Percentiles rank a stretch among this genome's conserved stretches.
Evolutionary conservation across 2,329 filamentous ascomycete species (phyloP).

Genomic region (Dothidotthia symphoricarpi): DNA sequence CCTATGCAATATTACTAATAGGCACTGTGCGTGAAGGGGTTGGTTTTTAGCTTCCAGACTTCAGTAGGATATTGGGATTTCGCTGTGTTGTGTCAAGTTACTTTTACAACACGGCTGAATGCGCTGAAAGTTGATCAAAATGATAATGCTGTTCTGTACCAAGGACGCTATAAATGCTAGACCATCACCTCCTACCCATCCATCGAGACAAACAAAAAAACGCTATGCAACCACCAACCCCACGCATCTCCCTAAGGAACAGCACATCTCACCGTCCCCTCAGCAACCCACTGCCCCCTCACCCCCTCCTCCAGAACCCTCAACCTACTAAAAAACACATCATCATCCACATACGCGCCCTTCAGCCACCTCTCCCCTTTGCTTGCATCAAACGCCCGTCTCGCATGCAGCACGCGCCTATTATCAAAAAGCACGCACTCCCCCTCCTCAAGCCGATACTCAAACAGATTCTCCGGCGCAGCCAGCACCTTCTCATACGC

Average conservation of each 20-base stretch:
- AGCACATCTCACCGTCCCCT: slow-evolving; percentile 31
- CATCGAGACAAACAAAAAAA: too few species aligned
- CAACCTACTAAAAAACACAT: slow-evolving; percentile 56
- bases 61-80: too few species aligned
- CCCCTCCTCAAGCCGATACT: slow-evolving; percentile 72
- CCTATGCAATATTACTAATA: too few species aligned
- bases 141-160: too few species aligned
- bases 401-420: slow-evolving; percentile 76
- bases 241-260: slow-evolving; percentile 10
- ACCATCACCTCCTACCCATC: too few species aligned
- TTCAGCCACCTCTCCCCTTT: slow-evolving; percentile 76
- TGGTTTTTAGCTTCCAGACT: too few species aligned
- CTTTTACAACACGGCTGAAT: too few species aligned
- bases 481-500: slow-evolving; percentile 62
- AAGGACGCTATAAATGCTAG: too few species aligned
- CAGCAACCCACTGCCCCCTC: slow-evolving; percentile 34
- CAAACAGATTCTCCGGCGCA: slow-evolving; percentile 57
- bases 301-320: slow-evolving; percentile 44
- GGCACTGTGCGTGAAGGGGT: too few species aligned
- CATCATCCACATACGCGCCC: slow-evolving; percentile 76
- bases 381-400: slow-evolving; percentile 67
- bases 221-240: too few species aligned
- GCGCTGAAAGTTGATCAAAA: too few species aligned
- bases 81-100: too few species aligned
- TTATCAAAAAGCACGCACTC: slow-evolving; percentile 96